phyloP scores from a whole-genome alignment of 1,284 basidiomycete genomes.

The Ustilago cynodontis region DNA sequence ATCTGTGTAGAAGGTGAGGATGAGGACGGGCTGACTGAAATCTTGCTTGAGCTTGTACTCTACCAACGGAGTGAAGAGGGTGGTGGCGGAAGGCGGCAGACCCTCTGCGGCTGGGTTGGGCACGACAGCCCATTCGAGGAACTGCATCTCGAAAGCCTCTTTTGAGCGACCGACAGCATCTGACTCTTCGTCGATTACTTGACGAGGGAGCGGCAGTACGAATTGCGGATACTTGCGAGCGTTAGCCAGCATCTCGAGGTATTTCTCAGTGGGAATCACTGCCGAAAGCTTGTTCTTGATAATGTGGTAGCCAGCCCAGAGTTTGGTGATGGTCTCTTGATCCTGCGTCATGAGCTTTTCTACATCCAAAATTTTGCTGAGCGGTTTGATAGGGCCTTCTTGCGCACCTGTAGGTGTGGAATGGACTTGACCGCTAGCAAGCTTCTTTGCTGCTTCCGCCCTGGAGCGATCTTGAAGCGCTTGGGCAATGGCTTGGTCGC shows the following conservation, averaged over 20 bases:
- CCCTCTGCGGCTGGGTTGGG: constrained; percentile 28
- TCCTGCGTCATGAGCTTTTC: constrained; percentile 55
- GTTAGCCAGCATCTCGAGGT: constrained; percentile 54
- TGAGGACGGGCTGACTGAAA: constrained; percentile 91
- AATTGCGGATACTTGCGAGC: constrained; percentile 64
- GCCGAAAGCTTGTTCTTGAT: constrained; percentile 68
- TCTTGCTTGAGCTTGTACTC: constrained; percentile 90
- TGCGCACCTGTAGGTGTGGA: constrained; percentile 41
- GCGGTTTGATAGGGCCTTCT: constrained; percentile 58
- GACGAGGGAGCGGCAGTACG: constrained; percentile 63
- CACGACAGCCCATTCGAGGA: constrained; percentile 64
- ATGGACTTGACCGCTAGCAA: constrained; percentile 37
- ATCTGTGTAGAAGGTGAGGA: constrained; percentile 92
- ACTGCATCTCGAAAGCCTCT: constrained; percentile 66
- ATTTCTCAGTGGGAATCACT: constrained; percentile 59
- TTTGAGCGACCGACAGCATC: constrained; percentile 24
- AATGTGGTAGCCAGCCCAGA: constrained; percentile 68
- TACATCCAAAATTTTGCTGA: constrained; percentile 59
- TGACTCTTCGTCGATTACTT: constrained; percentile 42
- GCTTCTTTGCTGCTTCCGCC: constrained; percentile 49
- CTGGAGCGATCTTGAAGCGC: constrained; percentile 40
- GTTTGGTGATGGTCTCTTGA: constrained; percentile 56
- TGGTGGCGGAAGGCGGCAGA: constrained; percentile 45
- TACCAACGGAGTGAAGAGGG: constrained; percentile 91
- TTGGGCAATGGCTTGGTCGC: constrained; percentile 46